phyloP scores from a whole-genome alignment of 208 protist species.

The Borovskyia barvae region DNA sequence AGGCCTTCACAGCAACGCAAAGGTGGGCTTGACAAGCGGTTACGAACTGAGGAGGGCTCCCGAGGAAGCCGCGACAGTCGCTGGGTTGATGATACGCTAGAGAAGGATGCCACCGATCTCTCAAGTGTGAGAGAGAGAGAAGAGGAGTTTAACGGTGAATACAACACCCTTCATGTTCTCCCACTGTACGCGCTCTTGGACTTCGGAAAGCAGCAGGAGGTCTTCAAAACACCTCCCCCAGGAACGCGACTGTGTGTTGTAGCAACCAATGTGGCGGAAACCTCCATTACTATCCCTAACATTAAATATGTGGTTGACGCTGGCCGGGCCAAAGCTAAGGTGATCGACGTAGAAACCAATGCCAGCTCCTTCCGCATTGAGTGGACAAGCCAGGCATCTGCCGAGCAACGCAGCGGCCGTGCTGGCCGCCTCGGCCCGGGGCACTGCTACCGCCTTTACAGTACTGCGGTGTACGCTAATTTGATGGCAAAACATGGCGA shows the following conservation, averaged over 20 bases:
- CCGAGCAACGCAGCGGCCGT: slow-evolving; percentile 96
- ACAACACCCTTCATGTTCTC: slow-evolving; percentile 93
- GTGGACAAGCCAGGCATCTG: slow-evolving; percentile 96
- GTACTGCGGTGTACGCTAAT: slow-evolving; percentile 95
- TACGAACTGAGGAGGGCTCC: slow-evolving; percentile 24
- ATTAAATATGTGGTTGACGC: slow-evolving; percentile 99
- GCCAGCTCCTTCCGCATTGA: slow-evolving; percentile 97
- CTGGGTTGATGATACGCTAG: background rate
- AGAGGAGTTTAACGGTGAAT: slow-evolving; percentile 86
- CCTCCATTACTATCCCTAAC: slow-evolving; percentile 99
- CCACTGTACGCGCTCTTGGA: slow-evolving; percentile 98
- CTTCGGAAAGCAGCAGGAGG: slow-evolving; percentile 91
- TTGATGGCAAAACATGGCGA: slow-evolving; percentile 94
- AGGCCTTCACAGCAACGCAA: slow-evolving; percentile 3
- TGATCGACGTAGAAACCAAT: slow-evolving; percentile 94
- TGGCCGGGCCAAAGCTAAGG: slow-evolving; percentile 96
- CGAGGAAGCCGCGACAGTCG: slow-evolving; percentile 7
- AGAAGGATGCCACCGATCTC: background rate
- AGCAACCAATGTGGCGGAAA: slow-evolving; percentile 99
- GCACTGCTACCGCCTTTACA: slow-evolving; percentile 98
- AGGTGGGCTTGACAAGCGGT: slow-evolving; percentile 19
- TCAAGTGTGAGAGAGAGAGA: slow-evolving; percentile 24
- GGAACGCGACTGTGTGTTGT: slow-evolving; percentile 96
- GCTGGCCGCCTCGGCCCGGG: slow-evolving; percentile 95
- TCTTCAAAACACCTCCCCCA: slow-evolving; percentile 87